Conservation (phyloP, 2,329 filamentous ascomycete species). For the Pleurostoma richardsiae region DNA sequence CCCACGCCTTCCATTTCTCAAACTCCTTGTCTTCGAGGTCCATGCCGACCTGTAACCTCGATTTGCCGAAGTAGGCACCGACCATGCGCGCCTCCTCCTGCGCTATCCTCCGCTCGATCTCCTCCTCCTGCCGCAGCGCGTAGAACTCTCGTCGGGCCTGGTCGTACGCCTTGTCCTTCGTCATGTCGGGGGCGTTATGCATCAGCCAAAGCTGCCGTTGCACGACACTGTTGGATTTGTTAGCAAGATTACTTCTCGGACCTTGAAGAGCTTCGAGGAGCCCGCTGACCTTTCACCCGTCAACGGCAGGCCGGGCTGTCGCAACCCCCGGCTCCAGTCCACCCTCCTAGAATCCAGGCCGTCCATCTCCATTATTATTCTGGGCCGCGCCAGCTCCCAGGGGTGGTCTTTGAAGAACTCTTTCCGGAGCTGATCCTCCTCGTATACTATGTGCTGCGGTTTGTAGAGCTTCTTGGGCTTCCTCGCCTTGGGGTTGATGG, state of each 20-base stretch:
- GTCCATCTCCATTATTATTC: constrained; percentile 77
- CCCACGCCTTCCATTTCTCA: constrained; percentile 84
- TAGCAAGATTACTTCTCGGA: neutral
- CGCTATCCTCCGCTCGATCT: constrained; percentile 77
- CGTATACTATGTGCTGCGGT: constrained; percentile 71
- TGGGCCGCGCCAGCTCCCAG: constrained; percentile 90
- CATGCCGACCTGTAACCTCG: constrained; percentile 71
- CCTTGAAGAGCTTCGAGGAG: neutral
- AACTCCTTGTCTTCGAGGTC: constrained; percentile 74
- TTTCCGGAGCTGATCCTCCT: constrained; percentile 75
- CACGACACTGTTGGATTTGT: constrained; percentile 61
- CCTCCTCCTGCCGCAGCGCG: constrained; percentile 71
- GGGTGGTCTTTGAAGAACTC: constrained; percentile 92
- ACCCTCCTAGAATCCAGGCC: constrained; percentile 72
- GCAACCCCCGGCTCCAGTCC: constrained; percentile 73
- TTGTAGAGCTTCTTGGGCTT: constrained; percentile 75
- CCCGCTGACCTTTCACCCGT: constrained; percentile 73
- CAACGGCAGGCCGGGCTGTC: constrained; percentile 69
- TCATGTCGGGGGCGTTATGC: constrained; percentile 50
- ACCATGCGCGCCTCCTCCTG: constrained; percentile 81
- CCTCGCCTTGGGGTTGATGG: constrained; percentile 38
- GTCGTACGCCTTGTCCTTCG: constrained; percentile 73
- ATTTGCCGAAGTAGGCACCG: constrained; percentile 84
- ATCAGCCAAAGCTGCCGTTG: constrained; percentile 89
- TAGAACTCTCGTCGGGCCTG: constrained; percentile 88